A percentile compares a stretch with the other conserved stretches of the same genome.
These are phyloP conservation scores for Phaeolepiota aurea DNA, from an alignment of 768 basidiomycete genomes.

Conservation along the genomic window DNA sequence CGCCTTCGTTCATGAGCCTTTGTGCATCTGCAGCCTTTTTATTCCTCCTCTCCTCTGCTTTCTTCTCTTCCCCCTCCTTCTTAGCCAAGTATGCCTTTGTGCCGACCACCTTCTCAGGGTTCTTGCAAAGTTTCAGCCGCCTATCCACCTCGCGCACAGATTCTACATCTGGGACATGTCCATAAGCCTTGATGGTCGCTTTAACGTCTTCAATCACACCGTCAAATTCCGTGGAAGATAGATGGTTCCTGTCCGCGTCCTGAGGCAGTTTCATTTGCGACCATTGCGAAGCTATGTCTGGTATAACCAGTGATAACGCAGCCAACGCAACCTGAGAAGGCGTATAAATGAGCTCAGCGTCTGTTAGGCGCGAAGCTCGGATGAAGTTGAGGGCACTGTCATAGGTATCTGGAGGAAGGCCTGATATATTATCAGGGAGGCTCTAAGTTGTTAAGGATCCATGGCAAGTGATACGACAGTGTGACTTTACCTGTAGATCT, in stretches of 20 bases:
- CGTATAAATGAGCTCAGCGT: slow-evolving; percentile 84
- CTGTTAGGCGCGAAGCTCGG: slow-evolving; percentile 78
- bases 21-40: slow-evolving; percentile 47
- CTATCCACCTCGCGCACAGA: slow-evolving; percentile 85
- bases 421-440: slow-evolving; percentile 40
- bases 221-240: slow-evolving; percentile 21
- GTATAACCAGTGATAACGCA: slow-evolving; percentile 57
- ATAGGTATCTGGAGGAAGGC: slow-evolving; percentile 47
- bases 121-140: slow-evolving; percentile 81
- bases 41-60: slow-evolving; percentile 59
- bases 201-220: slow-evolving; percentile 45
- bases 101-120: slow-evolving; percentile 93
- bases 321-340: slow-evolving; percentile 93
- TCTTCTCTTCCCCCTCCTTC: slow-evolving; percentile 63
- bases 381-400: slow-evolving; percentile 59
- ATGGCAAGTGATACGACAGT: neutral
- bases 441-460: slow-evolving; percentile 30
- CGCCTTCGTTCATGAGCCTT: slow-evolving; percentile 38
- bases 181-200: slow-evolving; percentile 40
- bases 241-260: slow-evolving; percentile 7
- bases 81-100: slow-evolving; percentile 72
- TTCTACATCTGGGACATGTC: slow-evolving; percentile 68
- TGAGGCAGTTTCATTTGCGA: slow-evolving; percentile 26
- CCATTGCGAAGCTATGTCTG: slow-evolving; percentile 58
- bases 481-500: slow-evolving; percentile 64